Evolutionary conservation across 768 basidiomycete species (phyloP).

Genomic region (Daedaleopsis sinensis): DNA sequence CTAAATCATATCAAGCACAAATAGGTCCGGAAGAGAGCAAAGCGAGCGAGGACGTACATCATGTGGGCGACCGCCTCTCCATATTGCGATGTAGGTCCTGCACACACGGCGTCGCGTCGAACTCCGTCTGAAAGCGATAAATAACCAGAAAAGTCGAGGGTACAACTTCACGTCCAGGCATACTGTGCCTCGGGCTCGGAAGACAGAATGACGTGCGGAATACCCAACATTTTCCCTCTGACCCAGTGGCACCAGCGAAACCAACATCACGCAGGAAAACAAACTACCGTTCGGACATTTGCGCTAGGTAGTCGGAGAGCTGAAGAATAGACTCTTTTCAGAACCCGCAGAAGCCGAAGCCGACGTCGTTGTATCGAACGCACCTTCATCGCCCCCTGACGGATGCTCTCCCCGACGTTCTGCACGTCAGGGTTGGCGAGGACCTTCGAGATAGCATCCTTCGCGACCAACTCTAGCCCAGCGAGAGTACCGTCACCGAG

Average conservation of each 20-base stretch:
- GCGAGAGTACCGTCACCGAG: slow-evolving; percentile 54
- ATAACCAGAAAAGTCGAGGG: slow-evolving; percentile 13
- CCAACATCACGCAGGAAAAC: slow-evolving; percentile 1
- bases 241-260: background rate
- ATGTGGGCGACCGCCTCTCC: background rate
- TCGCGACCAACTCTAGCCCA: slow-evolving; percentile 62
- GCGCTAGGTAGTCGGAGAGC: slow-evolving; percentile 52
- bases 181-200: slow-evolving; percentile 1
- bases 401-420: slow-evolving; percentile 76
- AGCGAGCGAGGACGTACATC: background rate
- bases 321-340: slow-evolving; percentile 25
- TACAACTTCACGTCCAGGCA: slow-evolving; percentile 10
- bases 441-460: slow-evolving; percentile 73
- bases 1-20: background rate
- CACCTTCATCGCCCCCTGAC: slow-evolving; percentile 84
- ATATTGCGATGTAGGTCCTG: background rate
- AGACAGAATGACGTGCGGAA: background rate
- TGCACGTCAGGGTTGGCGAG: slow-evolving; percentile 88
- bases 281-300: slow-evolving; percentile 26
- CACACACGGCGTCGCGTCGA: background rate
- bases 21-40: background rate
- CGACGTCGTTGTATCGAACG: slow-evolving; percentile 25
- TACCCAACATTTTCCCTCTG: slow-evolving; percentile 6
- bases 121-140: slow-evolving; percentile 13
- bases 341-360: background rate